Base-by-base conservation (phyloP, 1,284 basidiomycete species). In the Ceratobasidium sp. region DNA sequence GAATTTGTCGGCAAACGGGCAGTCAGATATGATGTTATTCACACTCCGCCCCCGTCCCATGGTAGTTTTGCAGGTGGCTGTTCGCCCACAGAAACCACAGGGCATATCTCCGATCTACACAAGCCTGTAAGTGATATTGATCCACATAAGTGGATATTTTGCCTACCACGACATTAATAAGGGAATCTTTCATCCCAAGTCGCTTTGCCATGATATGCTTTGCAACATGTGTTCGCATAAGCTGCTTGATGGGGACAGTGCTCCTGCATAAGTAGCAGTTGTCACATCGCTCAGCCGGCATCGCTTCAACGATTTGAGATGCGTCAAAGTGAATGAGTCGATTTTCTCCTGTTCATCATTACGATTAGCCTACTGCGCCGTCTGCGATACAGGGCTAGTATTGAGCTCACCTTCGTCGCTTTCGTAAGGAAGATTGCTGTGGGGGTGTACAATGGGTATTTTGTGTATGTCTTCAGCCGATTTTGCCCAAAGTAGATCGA, bases 241-340 rank as follows among this genome's bases (percentile, higher is more conserved):
- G 42, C 5, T 64, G 61, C 61, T 64, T 64, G 61, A 64, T 64
- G 61, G 61, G 61, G n/a, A 64, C 61, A 3, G 9, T 42, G 3
- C 26, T 3, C 2, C 56, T 15, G 56, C 56, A 59, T 38, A 26
- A 38, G 17, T 28, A 64, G n/a, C 40, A 64, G 3, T 3, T 6
- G 61, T 13, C 40, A 38, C 61, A 64, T 42, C 15, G 3, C 15
- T 64, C 61, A 42, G 26, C 61, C n/a, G 61, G 61, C 61, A 40
- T 64, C 3, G 17, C 17, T 12, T 59, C 33, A 9, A 59, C n/a
- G 2, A 5, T 59, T 23, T 59, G 33, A 3, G 57, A 38, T n/a
- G 33, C 57, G 20, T 59, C 33, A 3, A 28, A 2, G 15, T 59
- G 48, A 50, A 13, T 15, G 48, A 50, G 48, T 50, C 2, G 13